A percentile compares a stretch with the other conserved stretches of the same genome.
Evolutionary conservation across 2,329 filamentous ascomycete species (phyloP).

Genomic region (Paramyrothecium roridum): DNA sequence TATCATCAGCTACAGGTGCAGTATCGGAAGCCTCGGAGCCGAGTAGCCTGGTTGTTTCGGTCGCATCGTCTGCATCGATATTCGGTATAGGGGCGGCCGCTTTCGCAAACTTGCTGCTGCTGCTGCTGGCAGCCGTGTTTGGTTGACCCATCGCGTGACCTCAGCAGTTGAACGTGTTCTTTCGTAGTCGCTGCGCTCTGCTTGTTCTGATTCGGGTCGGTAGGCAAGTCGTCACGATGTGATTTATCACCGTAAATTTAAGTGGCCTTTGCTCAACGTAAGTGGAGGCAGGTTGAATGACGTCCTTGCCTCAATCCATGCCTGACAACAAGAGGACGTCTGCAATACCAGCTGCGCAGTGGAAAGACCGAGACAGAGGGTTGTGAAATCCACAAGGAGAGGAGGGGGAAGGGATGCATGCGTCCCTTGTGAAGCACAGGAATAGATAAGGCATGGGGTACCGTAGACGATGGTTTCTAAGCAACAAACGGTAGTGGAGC

Average conservation of each 20-base stretch:
- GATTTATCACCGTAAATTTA: neutral
- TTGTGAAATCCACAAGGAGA: neutral
- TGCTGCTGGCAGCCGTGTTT: neutral
- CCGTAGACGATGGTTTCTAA: neutral
- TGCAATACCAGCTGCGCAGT: too few species aligned
- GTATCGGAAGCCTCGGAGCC: conserved; percentile 14
- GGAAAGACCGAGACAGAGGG: too few species aligned
- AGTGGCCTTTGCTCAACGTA: neutral
- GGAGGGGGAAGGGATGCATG: neutral
- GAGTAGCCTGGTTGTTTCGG: conserved; percentile 38
- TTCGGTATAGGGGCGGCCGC: neutral
- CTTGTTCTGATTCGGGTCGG: too few species aligned
- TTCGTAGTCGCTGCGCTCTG: too few species aligned
- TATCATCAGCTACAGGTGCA: conserved; percentile 8
- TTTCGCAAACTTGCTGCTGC: neutral
- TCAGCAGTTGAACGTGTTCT: neutral
- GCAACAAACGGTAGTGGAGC: neutral
- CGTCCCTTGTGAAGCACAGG: neutral
- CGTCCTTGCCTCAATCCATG: neutral
- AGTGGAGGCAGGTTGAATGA: neutral
- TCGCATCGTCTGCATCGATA: conserved; percentile 10
- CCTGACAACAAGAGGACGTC: neutral
- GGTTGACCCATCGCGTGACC: neutral
- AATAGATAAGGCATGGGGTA: neutral
- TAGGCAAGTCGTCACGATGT: neutral